Evolutionary conservation across 495 filamentous ascomycete genomes (phyloP), one percentile per base, ranked within the genome.

Genomic region (Hypoxylon lenormandii): DNA sequence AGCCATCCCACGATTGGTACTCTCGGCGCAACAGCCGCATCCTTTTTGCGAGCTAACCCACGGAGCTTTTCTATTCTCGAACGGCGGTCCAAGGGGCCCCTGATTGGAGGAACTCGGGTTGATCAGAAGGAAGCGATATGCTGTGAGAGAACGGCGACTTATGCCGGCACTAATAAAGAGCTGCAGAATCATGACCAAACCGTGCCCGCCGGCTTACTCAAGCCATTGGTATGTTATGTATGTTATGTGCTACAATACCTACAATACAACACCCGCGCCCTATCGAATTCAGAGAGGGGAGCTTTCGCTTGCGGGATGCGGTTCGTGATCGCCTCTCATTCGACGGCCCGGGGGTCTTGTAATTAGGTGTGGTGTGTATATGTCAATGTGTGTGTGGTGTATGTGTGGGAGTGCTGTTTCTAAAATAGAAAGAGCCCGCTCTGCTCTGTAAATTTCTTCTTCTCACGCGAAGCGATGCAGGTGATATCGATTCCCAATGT

Each of bases 121-220:
- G 67, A 70, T 70, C 61, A 70, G 55, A 56, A 42, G 49, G 49
- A 33, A 61, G 56, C 49, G 45, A 60, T 62, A 65, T 65, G 49
- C 38, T 64, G 42, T 36, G 54, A 63, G 47, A 22, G 33, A 61
- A 66, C 56, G 46, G 52, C 30, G 49, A 70, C 57, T 70, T 62
- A 66, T 70, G 67, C 67, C 61, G 61, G 61, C 53, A 70, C 67
- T 70, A 70, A 70, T 70, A 62, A 62, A 70, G 56, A 37, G 55
- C 33, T 60, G 45, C 62, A 51, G 38, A 58, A 37, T 50, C 30
- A 57, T 67, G 30, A 61, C 51, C 56, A 57, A 60, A 49, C 43
- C 16, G 45, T 21, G 50, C 47, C 51, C 23, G 47, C 42, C 46
- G 57, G 67, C 67, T 70, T 70, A 70, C 67, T 66, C 61, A 62